Conservation (phyloP, 129 eudicot species). For the Rutidosis leptorrhynchoides region DNA sequence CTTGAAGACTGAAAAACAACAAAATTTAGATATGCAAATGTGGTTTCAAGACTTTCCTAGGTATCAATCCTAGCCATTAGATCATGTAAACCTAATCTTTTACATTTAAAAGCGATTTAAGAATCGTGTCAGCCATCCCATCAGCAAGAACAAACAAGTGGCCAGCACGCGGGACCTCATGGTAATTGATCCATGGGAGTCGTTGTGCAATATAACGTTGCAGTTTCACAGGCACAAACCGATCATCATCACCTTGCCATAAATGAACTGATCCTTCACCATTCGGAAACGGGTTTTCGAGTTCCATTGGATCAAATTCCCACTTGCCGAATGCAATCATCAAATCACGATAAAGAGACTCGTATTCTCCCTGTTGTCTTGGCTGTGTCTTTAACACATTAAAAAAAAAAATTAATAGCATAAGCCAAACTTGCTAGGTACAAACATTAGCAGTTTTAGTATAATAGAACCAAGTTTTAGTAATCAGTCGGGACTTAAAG, state of each 20-base stretch:
- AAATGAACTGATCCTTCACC: constrained; percentile 6
- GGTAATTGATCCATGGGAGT: constrained; percentile 17
- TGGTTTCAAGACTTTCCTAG: not conserved
- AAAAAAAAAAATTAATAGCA: not conserved
- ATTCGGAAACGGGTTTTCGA: constrained; percentile 11
- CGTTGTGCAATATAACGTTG: constrained; percentile 12
- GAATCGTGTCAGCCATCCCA: constrained; percentile 3
- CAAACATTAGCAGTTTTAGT: too few species aligned
- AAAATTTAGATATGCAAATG: not conserved
- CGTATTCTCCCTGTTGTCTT: constrained; percentile 17
- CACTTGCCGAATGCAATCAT: constrained; percentile 14
- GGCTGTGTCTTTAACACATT: constrained; percentile 3
- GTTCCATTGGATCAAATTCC: constrained; percentile 11
- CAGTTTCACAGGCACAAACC: not conserved
- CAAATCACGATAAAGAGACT: constrained; percentile 12
- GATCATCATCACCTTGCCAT: constrained; percentile 14
- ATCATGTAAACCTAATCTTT: not conserved
- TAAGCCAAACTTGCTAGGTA: not conserved
- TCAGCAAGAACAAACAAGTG: constrained; percentile 3
- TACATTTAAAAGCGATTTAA: constrained; percentile 1
- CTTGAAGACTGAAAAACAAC: not conserved
- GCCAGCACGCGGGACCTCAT: constrained; percentile 12
- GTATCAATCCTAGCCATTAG: not conserved
- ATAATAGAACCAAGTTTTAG: too few species aligned
- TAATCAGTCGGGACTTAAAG: too few species aligned